These are phyloP conservation scores for Porpolomopsis calyptriformis DNA, from an alignment of 768 basidiomycete genomes.

Conservation along the genomic window DNA sequence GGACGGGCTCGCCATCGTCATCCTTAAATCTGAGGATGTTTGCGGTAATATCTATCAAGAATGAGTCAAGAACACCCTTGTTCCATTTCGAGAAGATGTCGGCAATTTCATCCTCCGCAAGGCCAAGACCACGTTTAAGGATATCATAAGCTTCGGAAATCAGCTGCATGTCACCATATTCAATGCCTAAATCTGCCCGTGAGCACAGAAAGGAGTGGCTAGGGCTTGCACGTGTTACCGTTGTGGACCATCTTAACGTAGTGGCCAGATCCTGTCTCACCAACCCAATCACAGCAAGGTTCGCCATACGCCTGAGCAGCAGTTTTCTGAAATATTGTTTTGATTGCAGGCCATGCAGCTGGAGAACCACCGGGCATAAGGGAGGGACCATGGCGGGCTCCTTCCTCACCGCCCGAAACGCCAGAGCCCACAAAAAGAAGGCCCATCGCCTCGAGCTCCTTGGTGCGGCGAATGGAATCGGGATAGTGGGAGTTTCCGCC, in stretches of 20 bases:
- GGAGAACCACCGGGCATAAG: constrained; percentile 97
- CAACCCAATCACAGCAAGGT: constrained; percentile 99
- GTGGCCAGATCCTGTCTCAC: constrained; percentile 89
- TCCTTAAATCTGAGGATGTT: constrained; percentile 97
- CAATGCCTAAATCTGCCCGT: constrained; percentile 60
- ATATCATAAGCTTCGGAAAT: constrained; percentile 99
- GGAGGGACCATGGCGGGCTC: constrained; percentile 92
- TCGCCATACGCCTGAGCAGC: constrained; percentile 90
- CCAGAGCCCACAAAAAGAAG: constrained; percentile 96
- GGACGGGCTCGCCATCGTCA: constrained; percentile 83
- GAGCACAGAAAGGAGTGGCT: constrained; percentile 3
- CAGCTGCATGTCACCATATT: constrained; percentile 99
- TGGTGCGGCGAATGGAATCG: constrained; percentile 88
- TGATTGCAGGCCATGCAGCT: constrained; percentile 93
- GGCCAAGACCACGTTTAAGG: constrained; percentile 89
- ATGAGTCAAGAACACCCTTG: constrained; percentile 98
- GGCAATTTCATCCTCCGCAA: constrained; percentile 81
- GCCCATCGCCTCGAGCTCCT: constrained; percentile 90
- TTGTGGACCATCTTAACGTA: constrained; percentile 99
- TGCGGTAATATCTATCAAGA: constrained; percentile 96
- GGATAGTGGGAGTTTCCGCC: constrained; percentile 99
- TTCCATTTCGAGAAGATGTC: constrained; percentile 94
- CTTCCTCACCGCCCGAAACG: constrained; percentile 99
- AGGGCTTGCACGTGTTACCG: constrained; percentile 36
- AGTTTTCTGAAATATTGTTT: constrained; percentile 97